Base-by-base conservation (phyloP, 73 alveolate species). In the Uronychia setigera region DNA sequence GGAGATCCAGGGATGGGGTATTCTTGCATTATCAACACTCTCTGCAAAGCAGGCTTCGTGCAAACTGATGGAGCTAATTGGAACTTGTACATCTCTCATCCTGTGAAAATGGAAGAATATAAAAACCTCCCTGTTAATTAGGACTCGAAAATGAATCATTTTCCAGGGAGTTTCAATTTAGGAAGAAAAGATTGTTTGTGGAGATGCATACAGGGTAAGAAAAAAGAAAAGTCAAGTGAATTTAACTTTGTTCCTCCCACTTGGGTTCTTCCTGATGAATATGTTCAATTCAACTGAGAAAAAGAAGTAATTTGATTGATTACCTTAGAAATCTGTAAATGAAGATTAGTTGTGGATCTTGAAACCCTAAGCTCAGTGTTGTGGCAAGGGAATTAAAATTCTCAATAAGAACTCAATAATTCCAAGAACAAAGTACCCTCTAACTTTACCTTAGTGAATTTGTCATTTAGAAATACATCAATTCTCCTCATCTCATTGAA, bases 151-250 rank as follows among this genome's bases (percentile, higher is more conserved):
- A 82, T 90, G 31, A 95, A 95, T 80, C 99, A 95, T 90, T 95
- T 95, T 82, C 98, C 99, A 58, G 96, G 94, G 60, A 88, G 95
- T 28, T 84, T 94, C 95, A 91, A 93, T 67, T 74, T 96, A 46
- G 96, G 98, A 46, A 89, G 99, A 60, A 96, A 96, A 87, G 99
- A 96, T 88, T 88, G 89, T 88, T 88, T 96, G 76, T 94, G 97
- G 93, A 86, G 84, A 58, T 89, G 87, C 80, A 81, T 87, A 58
- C 82, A 82, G 35, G 82, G 87, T 67, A 80, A 83, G 92, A 84
- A 94, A 84, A 85, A 87, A 78, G 92, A 89, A 79, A 94, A 1
- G 9, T 33, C 33, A 11, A 9, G 19, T 35, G 77, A 78, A 33
- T 78, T 32, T 58, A 33, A 78, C 33, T 9, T 78, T 27, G 33